phyloP scores from a whole-genome alignment of 2,329 filamentous ascomycete species.

The Ophiobolus disseminans region DNA sequence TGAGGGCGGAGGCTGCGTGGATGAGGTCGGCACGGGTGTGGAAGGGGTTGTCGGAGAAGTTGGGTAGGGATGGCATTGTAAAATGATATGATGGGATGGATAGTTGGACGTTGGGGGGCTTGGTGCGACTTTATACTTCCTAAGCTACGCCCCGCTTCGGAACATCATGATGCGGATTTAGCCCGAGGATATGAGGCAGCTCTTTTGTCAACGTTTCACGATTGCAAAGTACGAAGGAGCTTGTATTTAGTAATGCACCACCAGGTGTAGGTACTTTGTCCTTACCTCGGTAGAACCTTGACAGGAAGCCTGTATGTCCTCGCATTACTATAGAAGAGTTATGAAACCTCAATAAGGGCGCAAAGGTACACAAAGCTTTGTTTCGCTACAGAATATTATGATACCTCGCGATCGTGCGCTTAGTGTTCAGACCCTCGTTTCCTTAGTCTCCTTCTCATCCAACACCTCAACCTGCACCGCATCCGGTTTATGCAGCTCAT shows the following conservation, averaged over 20 bases:
- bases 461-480: slow-evolving; percentile 14
- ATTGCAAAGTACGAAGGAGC: too few species aligned
- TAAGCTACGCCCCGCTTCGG: neutral
- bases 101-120: too few species aligned
- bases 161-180: neutral
- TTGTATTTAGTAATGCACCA: too few species aligned
- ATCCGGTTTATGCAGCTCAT: slow-evolving; percentile 9
- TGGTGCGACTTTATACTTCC: neutral
- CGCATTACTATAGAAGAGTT: too few species aligned
- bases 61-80: slow-evolving; percentile 18
- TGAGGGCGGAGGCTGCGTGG: slow-evolving; percentile 12
- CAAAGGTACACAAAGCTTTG: too few species aligned
- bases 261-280: too few species aligned
- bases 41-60: slow-evolving; percentile 25
- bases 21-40: slow-evolving; percentile 12
- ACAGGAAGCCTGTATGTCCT: neutral
- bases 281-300: too few species aligned
- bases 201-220: too few species aligned
- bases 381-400: too few species aligned
- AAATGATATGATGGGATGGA: neutral
- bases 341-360: too few species aligned
- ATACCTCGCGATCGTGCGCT: neutral
- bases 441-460: slow-evolving; percentile 10
- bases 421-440: slow-evolving; percentile 9
- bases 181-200: too few species aligned